Conservation (phyloP, 2,329 filamentous ascomycete genomes). For the Fusarium sp. region DNA sequence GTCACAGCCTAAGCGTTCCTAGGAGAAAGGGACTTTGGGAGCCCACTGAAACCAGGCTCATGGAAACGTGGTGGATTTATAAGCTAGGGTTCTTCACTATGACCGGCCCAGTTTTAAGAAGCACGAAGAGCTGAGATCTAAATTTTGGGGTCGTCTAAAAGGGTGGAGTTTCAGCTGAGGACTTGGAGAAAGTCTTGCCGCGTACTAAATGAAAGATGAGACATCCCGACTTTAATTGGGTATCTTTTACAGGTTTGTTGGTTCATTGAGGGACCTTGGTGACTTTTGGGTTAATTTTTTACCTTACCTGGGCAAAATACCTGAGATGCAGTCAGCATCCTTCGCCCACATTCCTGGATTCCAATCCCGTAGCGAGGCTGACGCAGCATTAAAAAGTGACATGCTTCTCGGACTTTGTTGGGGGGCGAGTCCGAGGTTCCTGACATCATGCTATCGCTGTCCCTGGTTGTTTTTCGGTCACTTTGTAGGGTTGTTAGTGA, state of each 20-base stretch:
- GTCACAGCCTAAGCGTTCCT: slow-evolving; percentile 41
- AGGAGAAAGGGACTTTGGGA: slow-evolving; percentile 13
- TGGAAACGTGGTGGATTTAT: slow-evolving; percentile 31
- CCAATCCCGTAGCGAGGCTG: not conserved
- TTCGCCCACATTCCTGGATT: not conserved
- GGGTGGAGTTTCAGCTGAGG: too few species aligned
- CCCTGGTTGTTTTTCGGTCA: not conserved
- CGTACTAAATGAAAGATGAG: too few species aligned
- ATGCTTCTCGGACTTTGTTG: not conserved
- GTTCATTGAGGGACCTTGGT: not conserved
- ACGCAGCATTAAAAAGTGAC: not conserved
- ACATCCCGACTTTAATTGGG: not conserved
- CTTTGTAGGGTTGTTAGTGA: not conserved
- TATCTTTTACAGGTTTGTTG: not conserved
- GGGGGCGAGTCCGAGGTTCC: not conserved
- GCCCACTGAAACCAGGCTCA: not conserved
- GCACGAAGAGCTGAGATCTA: too few species aligned
- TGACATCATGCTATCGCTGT: not conserved
- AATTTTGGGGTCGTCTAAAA: too few species aligned
- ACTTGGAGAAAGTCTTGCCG: too few species aligned
- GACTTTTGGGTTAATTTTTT: not conserved
- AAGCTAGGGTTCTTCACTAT: slow-evolving; percentile 14
- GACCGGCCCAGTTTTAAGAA: slow-evolving; percentile 6
- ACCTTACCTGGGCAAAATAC: not conserved
- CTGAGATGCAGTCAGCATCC: not conserved